Conservation (phyloP, 495 filamentous ascomycete species). For the Penicillium pulvis region DNA sequence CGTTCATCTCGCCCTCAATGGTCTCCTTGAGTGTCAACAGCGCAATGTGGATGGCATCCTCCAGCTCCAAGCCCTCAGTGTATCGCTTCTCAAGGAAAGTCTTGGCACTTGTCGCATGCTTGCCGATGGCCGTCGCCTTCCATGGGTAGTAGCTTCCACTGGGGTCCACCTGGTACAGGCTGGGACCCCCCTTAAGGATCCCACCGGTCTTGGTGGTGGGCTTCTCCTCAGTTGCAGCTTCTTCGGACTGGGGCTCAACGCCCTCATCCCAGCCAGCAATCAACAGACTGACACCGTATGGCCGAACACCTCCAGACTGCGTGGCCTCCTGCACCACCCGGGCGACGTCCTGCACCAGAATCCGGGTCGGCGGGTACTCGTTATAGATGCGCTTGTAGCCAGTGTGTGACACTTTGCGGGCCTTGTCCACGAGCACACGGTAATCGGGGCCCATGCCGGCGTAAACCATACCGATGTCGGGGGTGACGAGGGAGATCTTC, state of each 20-base stretch:
- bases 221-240: slow-evolving; percentile 59
- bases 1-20: slow-evolving; percentile 99
- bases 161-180: slow-evolving; percentile 97
- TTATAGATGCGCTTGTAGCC: slow-evolving; percentile 99
- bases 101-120: slow-evolving; percentile 96
- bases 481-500: slow-evolving; percentile 97
- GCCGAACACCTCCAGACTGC: slow-evolving; percentile 93
- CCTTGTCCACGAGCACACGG: slow-evolving; percentile 94
- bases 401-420: slow-evolving; percentile 98
- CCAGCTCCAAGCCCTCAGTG: slow-evolving; percentile 93
- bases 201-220: slow-evolving; percentile 83
- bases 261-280: slow-evolving; percentile 99
- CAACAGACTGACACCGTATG: slow-evolving; percentile 95
- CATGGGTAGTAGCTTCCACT: slow-evolving; percentile 97
- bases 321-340: slow-evolving; percentile 98
- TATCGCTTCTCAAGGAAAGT: slow-evolving; percentile 99
- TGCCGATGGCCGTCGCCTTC: slow-evolving; percentile 99
- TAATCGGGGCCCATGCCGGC: slow-evolving; percentile 99
- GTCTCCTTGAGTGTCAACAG: slow-evolving; percentile 98
- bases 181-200: slow-evolving; percentile 92
- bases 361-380: slow-evolving; percentile 97
- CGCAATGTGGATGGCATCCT: slow-evolving; percentile 98
- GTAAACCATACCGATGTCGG: slow-evolving; percentile 99
- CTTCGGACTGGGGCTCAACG: slow-evolving; percentile 73
- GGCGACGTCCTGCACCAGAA: slow-evolving; percentile 98